phyloP scores from a whole-genome alignment of 148 eudicot genomes.

The Heliamphora exappendiculata region DNA sequence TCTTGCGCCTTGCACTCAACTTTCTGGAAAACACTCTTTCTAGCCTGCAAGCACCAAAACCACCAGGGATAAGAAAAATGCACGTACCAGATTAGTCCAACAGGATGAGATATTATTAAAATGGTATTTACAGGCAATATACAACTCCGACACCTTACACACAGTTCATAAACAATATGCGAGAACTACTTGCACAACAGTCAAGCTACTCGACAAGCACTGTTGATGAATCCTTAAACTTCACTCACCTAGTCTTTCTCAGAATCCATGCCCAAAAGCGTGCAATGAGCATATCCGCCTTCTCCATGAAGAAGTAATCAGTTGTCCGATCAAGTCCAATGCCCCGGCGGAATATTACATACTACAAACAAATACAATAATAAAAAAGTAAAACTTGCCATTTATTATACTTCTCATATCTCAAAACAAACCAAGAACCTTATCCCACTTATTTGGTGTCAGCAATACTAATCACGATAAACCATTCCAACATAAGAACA shows the following conservation, averaged over 20 bases:
- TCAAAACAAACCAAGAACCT: neutral
- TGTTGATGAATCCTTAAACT: neutral
- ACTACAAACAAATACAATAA: conserved; percentile 31
- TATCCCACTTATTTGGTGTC: neutral
- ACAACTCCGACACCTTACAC: neutral
- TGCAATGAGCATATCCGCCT: conserved; percentile 79
- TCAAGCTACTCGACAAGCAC: neutral
- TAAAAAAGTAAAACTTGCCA: neutral
- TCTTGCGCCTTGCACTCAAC: conserved; percentile 26
- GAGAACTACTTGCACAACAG: neutral
- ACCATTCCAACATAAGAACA: neutral
- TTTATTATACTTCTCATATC: neutral
- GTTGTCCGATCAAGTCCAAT: conserved; percentile 88
- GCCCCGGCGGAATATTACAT: conserved; percentile 90
- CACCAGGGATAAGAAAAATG: neutral
- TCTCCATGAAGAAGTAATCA: conserved; percentile 88
- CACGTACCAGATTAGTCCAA: conserved; percentile 6
- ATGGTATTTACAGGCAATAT: neutral
- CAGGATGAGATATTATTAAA: neutral
- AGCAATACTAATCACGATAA: neutral
- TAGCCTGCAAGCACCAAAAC: conserved; percentile 38
- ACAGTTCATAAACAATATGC: neutral
- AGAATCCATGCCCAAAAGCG: conserved; percentile 76
- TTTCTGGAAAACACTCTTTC: conserved; percentile 45
- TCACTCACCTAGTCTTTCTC: conserved; percentile 57